These are phyloP conservation scores for Rutstroemia sp. DNA, from an alignment of 2,329 filamentous ascomycete genomes.

Conservation along the genomic window DNA sequence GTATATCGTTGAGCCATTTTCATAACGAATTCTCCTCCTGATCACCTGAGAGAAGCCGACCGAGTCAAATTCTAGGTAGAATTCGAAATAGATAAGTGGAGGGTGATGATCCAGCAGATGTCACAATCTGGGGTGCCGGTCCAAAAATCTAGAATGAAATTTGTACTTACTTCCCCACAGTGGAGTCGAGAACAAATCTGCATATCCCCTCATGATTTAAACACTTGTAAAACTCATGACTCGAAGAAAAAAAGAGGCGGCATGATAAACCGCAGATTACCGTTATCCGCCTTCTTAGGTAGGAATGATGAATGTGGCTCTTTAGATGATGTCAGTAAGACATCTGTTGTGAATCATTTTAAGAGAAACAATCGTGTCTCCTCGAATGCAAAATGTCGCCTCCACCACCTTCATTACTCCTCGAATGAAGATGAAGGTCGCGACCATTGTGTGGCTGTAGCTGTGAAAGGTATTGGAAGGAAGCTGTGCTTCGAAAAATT, in stretches of 20 bases:
- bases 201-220: not conserved
- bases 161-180: not conserved
- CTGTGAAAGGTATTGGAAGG: not conserved
- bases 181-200: not conserved
- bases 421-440: not conserved
- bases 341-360: not conserved
- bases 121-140: not conserved
- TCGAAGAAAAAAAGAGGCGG: not conserved
- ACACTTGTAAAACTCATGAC: not conserved
- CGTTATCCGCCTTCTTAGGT: not conserved
- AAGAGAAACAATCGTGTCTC: not conserved
- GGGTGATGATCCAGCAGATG: no score
- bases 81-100: not conserved
- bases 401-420: not conserved
- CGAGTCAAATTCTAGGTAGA: not conserved
- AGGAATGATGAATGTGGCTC: not conserved
- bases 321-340: not conserved
- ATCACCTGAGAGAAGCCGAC: not conserved
- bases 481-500: not conserved
- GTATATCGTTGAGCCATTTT: not conserved
- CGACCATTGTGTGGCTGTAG: not conserved
- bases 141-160: constrained; percentile 1
- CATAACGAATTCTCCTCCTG: no score
- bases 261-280: not conserved
- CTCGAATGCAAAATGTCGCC: not conserved